These are phyloP conservation scores for Fusarium concolor DNA, from an alignment of 2,329 filamentous ascomycete species.

Conservation along the genomic window DNA sequence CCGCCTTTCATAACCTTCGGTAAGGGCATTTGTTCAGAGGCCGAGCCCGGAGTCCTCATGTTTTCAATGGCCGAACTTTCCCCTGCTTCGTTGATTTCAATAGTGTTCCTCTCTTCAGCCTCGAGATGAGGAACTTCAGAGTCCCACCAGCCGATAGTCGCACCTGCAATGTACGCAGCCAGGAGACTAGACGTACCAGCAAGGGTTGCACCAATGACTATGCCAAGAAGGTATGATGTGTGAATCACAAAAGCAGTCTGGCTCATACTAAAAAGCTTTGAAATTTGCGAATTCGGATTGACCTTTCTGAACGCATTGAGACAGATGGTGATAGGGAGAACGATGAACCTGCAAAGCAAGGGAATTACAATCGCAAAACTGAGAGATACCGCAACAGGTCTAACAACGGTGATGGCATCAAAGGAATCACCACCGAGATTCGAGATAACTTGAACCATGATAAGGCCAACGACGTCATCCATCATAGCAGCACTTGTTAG, in stretches of 20 bases:
- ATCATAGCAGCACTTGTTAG: too few relatives aligned
- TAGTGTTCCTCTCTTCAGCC: background rate
- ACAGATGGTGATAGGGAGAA: constrained; percentile 55
- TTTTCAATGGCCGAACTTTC: too few relatives aligned
- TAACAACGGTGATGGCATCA: too few relatives aligned
- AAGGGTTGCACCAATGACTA: constrained; percentile 65
- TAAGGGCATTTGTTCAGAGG: too few relatives aligned
- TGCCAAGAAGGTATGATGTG: constrained; percentile 60
- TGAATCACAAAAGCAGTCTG: constrained; percentile 60
- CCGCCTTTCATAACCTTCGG: too few relatives aligned
- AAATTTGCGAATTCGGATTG: constrained; percentile 36
- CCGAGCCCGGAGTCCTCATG: too few relatives aligned
- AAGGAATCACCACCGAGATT: too few relatives aligned
- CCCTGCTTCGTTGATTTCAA: too few relatives aligned
- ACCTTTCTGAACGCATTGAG: constrained; percentile 47
- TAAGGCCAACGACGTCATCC: too few relatives aligned
- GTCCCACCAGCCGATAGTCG: constrained; percentile 70
- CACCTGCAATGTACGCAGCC: constrained; percentile 72
- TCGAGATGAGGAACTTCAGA: constrained; percentile 47
- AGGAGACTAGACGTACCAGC: constrained; percentile 72
- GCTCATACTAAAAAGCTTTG: constrained; percentile 42
- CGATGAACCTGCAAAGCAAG: constrained; percentile 55
- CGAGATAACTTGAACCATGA: too few relatives aligned
- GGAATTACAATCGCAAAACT: too few relatives aligned
- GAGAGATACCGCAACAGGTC: too few relatives aligned